A percentile compares a stretch with the other conserved stretches of the same genome.
These are phyloP conservation scores for Cynanchum wilfordii DNA, from an alignment of 257 asterid species.

Conservation along the genomic window DNA sequence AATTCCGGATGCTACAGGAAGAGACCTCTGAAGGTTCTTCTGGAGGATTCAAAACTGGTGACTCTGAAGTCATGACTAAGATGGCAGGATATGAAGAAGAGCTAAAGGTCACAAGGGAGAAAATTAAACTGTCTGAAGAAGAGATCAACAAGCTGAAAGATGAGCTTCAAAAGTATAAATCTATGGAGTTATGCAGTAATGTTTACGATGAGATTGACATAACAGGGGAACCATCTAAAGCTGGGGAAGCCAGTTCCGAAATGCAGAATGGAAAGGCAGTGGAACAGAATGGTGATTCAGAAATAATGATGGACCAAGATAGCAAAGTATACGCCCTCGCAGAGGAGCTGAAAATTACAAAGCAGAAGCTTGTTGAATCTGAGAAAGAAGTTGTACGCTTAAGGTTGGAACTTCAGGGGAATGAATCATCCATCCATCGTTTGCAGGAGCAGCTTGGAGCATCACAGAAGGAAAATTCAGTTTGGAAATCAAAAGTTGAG, in stretches of 20 bases:
- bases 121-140: slow-evolving; percentile 46
- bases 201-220: slow-evolving; percentile 10
- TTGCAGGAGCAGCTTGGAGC: slow-evolving; percentile 58
- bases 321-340: slow-evolving; percentile 36
- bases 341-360: slow-evolving; percentile 39
- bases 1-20: slow-evolving; percentile 35
- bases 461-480: slow-evolving; percentile 45
- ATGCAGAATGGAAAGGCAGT: background rate
- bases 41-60: slow-evolving; percentile 23
- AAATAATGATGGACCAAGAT: slow-evolving; percentile 24
- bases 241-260: slow-evolving; percentile 16
- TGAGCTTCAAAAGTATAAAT: slow-evolving; percentile 56
- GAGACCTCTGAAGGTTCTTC: slow-evolving; percentile 23
- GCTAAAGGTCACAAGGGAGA: slow-evolving; percentile 43
- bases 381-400: slow-evolving; percentile 49
- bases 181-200: slow-evolving; percentile 21
- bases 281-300: slow-evolving; percentile 19
- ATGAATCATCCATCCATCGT: slow-evolving; percentile 28
- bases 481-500: slow-evolving; percentile 54
- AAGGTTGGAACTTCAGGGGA: slow-evolving; percentile 41
- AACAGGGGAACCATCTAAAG: background rate
- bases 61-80: slow-evolving; percentile 32
- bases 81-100: slow-evolving; percentile 58
- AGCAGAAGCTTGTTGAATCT: slow-evolving; percentile 45
- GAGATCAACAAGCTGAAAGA: slow-evolving; percentile 45